phyloP scores from a whole-genome alignment of 495 filamentous ascomycete genomes.

The Trichoderma erinaceum region DNA sequence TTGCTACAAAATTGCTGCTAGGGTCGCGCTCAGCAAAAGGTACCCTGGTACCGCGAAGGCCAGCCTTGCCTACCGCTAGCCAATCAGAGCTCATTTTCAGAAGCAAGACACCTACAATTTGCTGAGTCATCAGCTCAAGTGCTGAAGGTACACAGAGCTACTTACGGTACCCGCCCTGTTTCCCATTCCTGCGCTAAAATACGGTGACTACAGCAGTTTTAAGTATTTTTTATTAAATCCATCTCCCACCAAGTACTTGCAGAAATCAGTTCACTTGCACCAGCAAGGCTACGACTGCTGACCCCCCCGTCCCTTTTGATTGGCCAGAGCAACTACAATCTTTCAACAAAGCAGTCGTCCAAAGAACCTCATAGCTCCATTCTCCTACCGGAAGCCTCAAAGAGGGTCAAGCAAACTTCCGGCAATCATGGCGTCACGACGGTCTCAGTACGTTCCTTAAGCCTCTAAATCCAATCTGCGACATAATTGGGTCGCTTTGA shows the following conservation, averaged over 20 bases:
- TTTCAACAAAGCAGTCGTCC: background rate
- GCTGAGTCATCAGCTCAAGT: background rate
- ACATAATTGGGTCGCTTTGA: background rate
- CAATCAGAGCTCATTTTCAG: constrained; percentile 19
- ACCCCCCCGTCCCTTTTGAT: background rate
- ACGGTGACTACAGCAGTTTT: background rate
- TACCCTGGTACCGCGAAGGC: background rate
- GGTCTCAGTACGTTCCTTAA: constrained; percentile 40
- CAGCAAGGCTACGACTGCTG: constrained; percentile 8
- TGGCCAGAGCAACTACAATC: constrained; percentile 1
- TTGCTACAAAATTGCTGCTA: constrained; percentile 13
- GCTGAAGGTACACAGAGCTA: background rate
- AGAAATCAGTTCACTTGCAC: background rate
- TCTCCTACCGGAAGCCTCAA: constrained; percentile 8
- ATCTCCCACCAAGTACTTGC: background rate
- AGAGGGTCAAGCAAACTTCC: constrained; percentile 17
- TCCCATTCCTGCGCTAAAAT: background rate
- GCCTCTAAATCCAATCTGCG: constrained; percentile 5
- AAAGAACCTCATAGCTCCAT: constrained; percentile 7
- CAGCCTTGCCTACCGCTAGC: constrained; percentile 18
- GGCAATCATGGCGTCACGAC: constrained; percentile 31
- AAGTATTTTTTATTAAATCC: background rate
- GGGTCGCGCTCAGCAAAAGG: constrained; percentile 6
- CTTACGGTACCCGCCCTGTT: background rate
- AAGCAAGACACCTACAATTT: background rate